Conservation (phyloP, 306 rosid species). For the Cucumis sativus region Cucumber_9930_V3 NC_026655.2:29015501-29016000, state of each 20-base stretch:
- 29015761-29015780: not conserved
- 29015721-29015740: not conserved
- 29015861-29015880: no score
- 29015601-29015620: not conserved
- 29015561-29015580: not conserved
- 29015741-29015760: not conserved
- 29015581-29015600: not conserved
- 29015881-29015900: no score
- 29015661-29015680: not conserved
- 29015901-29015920: no score
- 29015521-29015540: not conserved
- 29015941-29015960: no score
- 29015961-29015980: no score
- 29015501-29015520: not conserved
- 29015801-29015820: no score
- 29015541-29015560: not conserved
- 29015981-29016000: no score
- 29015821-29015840: no score
- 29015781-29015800: no score
- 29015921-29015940: no score
- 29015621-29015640: not conserved
- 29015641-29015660: not conserved
- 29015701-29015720: not conserved
- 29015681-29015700: not conserved
- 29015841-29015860: no score